phyloP scores from a whole-genome alignment of 148 eudicot genomes.

The Rhododendron henanense region DNA sequence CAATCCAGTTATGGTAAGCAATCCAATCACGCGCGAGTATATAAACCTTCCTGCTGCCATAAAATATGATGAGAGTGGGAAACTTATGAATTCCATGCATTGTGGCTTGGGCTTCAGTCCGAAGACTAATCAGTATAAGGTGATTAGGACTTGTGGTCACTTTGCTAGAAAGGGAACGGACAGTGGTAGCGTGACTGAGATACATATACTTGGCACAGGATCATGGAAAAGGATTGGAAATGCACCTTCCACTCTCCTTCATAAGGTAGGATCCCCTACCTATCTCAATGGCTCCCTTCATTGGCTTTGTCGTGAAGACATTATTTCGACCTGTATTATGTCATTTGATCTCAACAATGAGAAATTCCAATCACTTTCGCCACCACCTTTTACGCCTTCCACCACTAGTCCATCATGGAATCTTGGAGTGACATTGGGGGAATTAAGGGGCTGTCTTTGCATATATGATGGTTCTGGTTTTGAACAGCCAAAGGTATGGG shows the following conservation, averaged over 20 bases:
- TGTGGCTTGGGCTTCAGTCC: constrained; percentile 14
- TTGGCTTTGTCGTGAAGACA: constrained; percentile 7
- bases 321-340: not conserved
- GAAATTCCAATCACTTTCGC: constrained; percentile 10
- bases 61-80: not conserved
- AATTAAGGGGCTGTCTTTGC: not conserved
- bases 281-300: constrained; percentile 2
- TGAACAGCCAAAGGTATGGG: constrained; percentile 12
- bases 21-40: constrained; percentile 11
- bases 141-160: not conserved
- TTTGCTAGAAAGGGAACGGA: not conserved
- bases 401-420: too few relatives aligned
- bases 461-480: not conserved
- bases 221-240: constrained; percentile 9
- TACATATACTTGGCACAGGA: constrained; percentile 7
- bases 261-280: not conserved
- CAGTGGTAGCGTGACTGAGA: not conserved
- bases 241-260: not conserved
- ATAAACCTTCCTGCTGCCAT: not conserved
- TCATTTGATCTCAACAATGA: constrained; percentile 22
- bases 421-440: too few relatives aligned
- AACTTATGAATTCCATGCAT: not conserved
- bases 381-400: not conserved
- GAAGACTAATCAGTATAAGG: constrained; percentile 4
- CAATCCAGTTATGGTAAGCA: constrained; percentile 10